A percentile compares a stretch with the other conserved stretches of the same genome.
Evolutionary conservation across 306 rosid species (phyloP).

Genomic region (Vachellia collinsii): DNA sequence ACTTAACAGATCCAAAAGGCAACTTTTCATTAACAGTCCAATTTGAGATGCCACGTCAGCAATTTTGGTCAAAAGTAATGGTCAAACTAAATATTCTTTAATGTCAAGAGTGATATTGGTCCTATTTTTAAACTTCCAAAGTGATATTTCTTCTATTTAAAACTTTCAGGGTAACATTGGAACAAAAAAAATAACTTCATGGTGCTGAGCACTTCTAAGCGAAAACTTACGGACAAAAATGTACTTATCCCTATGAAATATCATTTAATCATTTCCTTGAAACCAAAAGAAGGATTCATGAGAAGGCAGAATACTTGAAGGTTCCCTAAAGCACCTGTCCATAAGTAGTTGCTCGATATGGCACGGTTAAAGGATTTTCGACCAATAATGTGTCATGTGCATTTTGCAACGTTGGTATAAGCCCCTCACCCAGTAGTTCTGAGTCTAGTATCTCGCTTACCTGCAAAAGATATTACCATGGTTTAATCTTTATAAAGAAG

Average conservation of each 20-base stretch:
- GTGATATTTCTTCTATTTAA: no score
- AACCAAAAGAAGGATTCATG: slow-evolving; percentile 17
- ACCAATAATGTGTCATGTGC: slow-evolving; percentile 80
- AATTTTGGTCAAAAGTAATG: no score
- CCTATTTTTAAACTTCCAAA: no score
- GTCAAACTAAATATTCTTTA: no score
- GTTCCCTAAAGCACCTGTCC: slow-evolving; percentile 67
- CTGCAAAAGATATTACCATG: slow-evolving; percentile 41
- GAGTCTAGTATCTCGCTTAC: slow-evolving; percentile 97
- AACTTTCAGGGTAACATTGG: no score
- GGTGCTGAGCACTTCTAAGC: no score
- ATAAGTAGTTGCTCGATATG: slow-evolving; percentile 74
- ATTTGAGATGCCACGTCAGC: no score
- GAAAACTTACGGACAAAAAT: no score
- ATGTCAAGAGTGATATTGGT: no score
- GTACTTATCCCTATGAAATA: not conserved
- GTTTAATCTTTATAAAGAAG: slow-evolving; percentile 1
- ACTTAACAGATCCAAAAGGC: no score
- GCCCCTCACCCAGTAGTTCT: slow-evolving; percentile 93
- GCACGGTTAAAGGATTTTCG: slow-evolving; percentile 76
- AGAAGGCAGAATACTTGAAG: slow-evolving; percentile 16
- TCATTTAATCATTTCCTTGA: slow-evolving; percentile 17
- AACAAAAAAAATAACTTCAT: no score
- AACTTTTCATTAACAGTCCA: no score
- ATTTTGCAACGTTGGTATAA: slow-evolving; percentile 87